A percentile compares a stretch with the other conserved stretches of the same genome.
Conservation (phyloP, 2,329 filamentous ascomycete species). For the Scedosporium dehoogii region DNA sequence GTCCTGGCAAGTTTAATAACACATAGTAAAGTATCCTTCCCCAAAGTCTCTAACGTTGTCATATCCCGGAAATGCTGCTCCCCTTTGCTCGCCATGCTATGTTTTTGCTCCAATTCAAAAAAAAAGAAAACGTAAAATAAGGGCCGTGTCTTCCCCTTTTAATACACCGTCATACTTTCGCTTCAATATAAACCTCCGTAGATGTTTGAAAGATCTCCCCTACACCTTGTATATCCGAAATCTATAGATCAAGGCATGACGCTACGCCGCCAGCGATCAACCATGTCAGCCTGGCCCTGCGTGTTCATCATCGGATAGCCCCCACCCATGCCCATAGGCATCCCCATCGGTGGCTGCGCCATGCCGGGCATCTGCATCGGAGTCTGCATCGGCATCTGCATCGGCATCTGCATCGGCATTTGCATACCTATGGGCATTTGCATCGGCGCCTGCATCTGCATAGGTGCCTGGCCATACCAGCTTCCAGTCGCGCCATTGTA, state of each 20-base stretch:
- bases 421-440: slow-evolving; percentile 2
- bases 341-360: slow-evolving; percentile 9
- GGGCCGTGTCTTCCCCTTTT: not conserved
- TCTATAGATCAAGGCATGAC: slow-evolving; percentile 15
- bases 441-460: slow-evolving; percentile 10
- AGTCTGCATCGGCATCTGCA: slow-evolving; percentile 13
- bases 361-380: slow-evolving; percentile 10
- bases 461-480: slow-evolving; percentile 16
- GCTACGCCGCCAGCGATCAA: slow-evolving; percentile 33
- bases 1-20: no score
- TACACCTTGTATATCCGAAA: not conserved
- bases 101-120: not conserved
- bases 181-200: not conserved
- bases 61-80: no score
- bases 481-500: slow-evolving; percentile 11
- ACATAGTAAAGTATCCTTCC: no score
- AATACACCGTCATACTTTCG: not conserved
- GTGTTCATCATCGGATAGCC: slow-evolving; percentile 7
- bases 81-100: not conserved
- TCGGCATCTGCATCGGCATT: slow-evolving; percentile 15
- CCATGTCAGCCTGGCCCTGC: slow-evolving; percentile 18
- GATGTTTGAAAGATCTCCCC: not conserved
- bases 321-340: slow-evolving; percentile 3
- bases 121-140: not conserved
- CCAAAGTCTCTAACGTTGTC: no score